phyloP scores from a whole-genome alignment of 768 basidiomycete genomes.

The Guyanaporus albipodus region DNA sequence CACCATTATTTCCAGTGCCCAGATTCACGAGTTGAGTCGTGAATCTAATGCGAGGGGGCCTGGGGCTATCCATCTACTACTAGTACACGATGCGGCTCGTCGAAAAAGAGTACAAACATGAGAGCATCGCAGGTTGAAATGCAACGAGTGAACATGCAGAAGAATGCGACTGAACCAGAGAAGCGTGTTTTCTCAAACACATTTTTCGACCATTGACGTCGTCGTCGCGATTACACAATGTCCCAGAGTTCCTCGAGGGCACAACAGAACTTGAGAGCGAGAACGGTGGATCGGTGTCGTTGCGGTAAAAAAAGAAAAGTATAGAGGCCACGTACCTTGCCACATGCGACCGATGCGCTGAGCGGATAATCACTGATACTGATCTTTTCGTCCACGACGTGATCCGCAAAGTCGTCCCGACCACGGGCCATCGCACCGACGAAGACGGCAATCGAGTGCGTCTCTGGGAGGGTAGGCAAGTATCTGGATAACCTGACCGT shows the following conservation, averaged over 20 bases:
- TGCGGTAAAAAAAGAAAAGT: neutral
- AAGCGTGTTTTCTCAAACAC: neutral
- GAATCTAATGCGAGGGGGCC: constrained; percentile 32
- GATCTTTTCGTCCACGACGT: constrained; percentile 92
- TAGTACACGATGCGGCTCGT: constrained; percentile 27
- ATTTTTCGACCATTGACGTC: too few relatives aligned
- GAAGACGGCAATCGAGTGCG: constrained; percentile 90
- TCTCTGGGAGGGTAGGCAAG: constrained; percentile 79
- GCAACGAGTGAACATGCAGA: constrained; percentile 17
- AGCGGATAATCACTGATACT: constrained; percentile 91
- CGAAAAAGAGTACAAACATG: constrained; percentile 12
- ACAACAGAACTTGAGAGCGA: constrained; percentile 75
- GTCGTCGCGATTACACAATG: constrained; percentile 70
- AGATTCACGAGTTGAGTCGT: constrained; percentile 34
- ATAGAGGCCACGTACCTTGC: constrained; percentile 79
- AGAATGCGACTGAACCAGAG: neutral
- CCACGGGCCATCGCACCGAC: constrained; percentile 99
- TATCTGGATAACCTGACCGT: constrained; percentile 78
- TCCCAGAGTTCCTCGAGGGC: constrained; percentile 95
- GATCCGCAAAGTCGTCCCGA: constrained; percentile 95
- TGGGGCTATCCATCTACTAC: constrained; percentile 25
- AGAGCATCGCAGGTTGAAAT: constrained; percentile 34
- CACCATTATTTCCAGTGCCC: constrained; percentile 35
- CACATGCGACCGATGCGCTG: constrained; percentile 93
- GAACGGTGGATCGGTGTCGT: constrained; percentile 2